Conservation (phyloP, 2,329 filamentous ascomycete species). For the Exophiala oligosperma region DNA sequence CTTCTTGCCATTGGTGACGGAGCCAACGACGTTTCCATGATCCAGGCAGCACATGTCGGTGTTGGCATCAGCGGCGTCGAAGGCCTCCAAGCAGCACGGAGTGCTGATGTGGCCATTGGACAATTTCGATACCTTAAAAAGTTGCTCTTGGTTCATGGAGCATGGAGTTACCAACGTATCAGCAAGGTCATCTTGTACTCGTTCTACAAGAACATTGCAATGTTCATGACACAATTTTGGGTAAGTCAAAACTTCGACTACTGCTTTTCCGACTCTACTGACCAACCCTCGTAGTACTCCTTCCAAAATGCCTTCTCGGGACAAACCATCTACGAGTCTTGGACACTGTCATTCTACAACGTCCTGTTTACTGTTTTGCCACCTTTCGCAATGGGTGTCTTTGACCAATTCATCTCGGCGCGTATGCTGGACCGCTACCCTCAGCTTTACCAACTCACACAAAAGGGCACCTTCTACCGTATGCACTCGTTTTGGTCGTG, state of each 20-base stretch:
- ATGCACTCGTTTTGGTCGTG: conserved; percentile 90
- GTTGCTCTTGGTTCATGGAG: conserved; percentile 88
- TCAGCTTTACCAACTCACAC: conserved; percentile 89
- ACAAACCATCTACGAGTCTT: conserved; percentile 97
- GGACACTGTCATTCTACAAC: conserved; percentile 99
- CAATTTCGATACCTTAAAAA: conserved; percentile 96
- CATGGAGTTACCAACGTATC: conserved; percentile 96
- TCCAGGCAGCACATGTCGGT: conserved; percentile 96
- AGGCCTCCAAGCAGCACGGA: conserved; percentile 92
- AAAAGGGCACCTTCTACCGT: conserved; percentile 91
- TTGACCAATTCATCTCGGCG: conserved; percentile 96
- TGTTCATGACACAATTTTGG: conserved; percentile 99
- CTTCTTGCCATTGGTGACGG: conserved; percentile 95
- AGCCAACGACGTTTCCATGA: conserved; percentile 99
- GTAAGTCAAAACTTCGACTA: conserved; percentile 51
- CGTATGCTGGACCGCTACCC: conserved; percentile 92
- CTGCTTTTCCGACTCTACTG: no score
- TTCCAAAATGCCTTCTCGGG: conserved; percentile 99
- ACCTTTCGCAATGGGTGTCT: conserved; percentile 90
- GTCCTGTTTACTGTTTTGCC: conserved; percentile 95
- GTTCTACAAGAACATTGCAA: conserved; percentile 98
- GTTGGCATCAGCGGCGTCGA: conserved; percentile 97
- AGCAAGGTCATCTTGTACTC: conserved; percentile 97
- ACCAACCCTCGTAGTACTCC: conserved; percentile 63
- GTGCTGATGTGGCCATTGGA: conserved; percentile 91